Evolutionary conservation across 2,329 filamentous ascomycete species (phyloP), one percentile per base, ranked within the genome.

Genomic region (Teratosphaeriaceae sp.): DNA sequence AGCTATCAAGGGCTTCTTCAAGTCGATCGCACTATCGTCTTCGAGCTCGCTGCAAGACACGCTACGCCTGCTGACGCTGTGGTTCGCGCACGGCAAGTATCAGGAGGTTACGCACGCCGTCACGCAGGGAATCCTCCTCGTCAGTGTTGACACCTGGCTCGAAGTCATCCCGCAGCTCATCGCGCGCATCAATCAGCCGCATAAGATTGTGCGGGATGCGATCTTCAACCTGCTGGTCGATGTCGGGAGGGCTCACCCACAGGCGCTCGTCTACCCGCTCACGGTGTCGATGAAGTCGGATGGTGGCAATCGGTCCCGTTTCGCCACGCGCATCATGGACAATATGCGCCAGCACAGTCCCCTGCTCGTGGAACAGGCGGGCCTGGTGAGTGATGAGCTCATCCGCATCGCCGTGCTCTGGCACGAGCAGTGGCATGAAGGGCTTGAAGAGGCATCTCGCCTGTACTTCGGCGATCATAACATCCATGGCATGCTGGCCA

Each of bases 351-450:
- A 90, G 54, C 94, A 99, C 62, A 97, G 89, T 60, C 82, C 88
- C 16, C 84, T 80, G 55, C 76, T 99, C 26, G 92, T 98, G 7
- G 87, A 96, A 52, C 92, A 99, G 65, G 92, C 92, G 26, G 90
- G 95, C 61, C 75, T 89, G 36, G 89, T 99, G 53, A 97, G 90
- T 62, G 85, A 92, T 59, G 94, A 99, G 63, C 79, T 99, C 43
- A 97, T 99, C 59, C 82, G 92, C 40, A 94, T 98, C 46, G 92
- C 92, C 13, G 90, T 98, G 2, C 67, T 98, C 19, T 98, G 94
- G 94, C 92, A 99, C 60, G 92, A 99, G 60, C 85, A 94, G 52
- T 99, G 92, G 92, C 92, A 98, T 54, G 94, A 99, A 65, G 94
- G 86, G 21, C 74, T 99, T 13, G 92, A 98, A 65, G 94, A 99